Evolutionary conservation across 768 basidiomycete genomes (phyloP), one percentile per base, ranked within the genome.

Genomic region (Hypholoma fasciculare): DNA sequence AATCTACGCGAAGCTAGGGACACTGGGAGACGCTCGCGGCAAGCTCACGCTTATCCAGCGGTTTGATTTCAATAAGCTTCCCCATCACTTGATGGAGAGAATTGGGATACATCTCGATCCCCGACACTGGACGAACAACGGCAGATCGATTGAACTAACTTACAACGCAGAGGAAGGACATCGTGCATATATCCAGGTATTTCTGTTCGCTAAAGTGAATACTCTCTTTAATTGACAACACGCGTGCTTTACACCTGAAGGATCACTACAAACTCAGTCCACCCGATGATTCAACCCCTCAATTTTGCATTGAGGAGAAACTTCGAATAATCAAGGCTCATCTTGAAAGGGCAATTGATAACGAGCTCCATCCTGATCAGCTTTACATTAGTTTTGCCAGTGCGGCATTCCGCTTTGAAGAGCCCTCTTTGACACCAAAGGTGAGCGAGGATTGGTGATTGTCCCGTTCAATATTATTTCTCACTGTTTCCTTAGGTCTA

Each of bases 1-100:
- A 57, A 7, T 36, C 14, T 27, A 20, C 44, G 23, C 7, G 7
- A 52, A 82, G 79, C 69, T 82, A 7, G 78, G 78, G 5, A 81
- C 77, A 1, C 73, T 84, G 6, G 81, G 81, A 1, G 73, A 80
- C 66, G 76, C 81, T 1, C 77, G 83, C 4, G 80, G 80, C n/a
- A 83, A 82, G 64, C 70, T 82, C 6, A 78, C 76, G 8, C 76
- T 83, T 19, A 72, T 84, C 34, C 78, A 82, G 56, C 78, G 83
- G 4, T 82, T 77, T 63, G 64, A 69, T 20, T 82, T 76, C 58
- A 59, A 71, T 30, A 70, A 78, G 20, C 72, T 83, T 14, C 75
- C 80, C 3, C 34, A 71, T 0, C 63, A 72, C 3, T 71, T 71
- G 17, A 64, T 70, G n/a, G 75, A 76, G 34, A 72, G 74, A 23